Evolutionary conservation across 2,329 filamentous ascomycete genomes (phyloP).

Genomic region (Ophiostoma fasciatum): DNA sequence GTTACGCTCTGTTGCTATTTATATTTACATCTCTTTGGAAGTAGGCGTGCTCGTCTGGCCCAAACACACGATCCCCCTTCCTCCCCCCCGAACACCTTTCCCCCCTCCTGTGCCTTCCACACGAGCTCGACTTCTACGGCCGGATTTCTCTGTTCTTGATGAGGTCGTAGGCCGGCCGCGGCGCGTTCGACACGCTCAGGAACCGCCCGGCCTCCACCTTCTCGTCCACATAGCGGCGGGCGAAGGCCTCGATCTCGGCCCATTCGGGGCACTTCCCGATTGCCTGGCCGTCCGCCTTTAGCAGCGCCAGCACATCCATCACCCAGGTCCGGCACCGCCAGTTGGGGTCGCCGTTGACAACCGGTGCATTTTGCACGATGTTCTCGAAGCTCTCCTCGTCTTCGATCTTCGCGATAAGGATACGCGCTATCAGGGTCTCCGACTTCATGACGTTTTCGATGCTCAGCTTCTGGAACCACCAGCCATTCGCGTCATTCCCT

Average conservation of each 20-base stretch:
- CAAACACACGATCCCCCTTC: too few species aligned
- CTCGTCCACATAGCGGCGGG: conserved; percentile 20
- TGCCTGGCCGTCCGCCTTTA: conserved; percentile 21
- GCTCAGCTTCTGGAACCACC: too few species aligned
- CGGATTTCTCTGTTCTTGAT: conserved; percentile 13
- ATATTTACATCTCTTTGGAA: too few species aligned
- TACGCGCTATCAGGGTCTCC: conserved; percentile 22
- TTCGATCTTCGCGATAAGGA: conserved; percentile 24
- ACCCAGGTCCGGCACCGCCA: conserved; percentile 29
- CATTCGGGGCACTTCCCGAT: conserved; percentile 25
- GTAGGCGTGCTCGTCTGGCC: too few species aligned
- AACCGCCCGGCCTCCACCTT: conserved; percentile 18
- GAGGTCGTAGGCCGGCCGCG: conserved; percentile 16
- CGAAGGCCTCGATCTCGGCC: conserved; percentile 20
- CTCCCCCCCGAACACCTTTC: too few species aligned
- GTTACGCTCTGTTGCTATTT: too few species aligned
- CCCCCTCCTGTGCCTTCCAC: too few species aligned
- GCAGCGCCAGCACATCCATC: conserved; percentile 17
- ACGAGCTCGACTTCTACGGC: neutral
- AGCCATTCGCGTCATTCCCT: too few species aligned
- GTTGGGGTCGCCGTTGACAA: conserved; percentile 19
- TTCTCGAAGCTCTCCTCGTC: conserved; percentile 19
- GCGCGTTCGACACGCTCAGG: conserved; percentile 2
- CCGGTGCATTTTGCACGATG: conserved; percentile 18
- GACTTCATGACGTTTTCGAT: too few species aligned